phyloP scores from a whole-genome alignment of 2,329 filamentous ascomycete species.

The Biscogniauxia mediterranea region DNA sequence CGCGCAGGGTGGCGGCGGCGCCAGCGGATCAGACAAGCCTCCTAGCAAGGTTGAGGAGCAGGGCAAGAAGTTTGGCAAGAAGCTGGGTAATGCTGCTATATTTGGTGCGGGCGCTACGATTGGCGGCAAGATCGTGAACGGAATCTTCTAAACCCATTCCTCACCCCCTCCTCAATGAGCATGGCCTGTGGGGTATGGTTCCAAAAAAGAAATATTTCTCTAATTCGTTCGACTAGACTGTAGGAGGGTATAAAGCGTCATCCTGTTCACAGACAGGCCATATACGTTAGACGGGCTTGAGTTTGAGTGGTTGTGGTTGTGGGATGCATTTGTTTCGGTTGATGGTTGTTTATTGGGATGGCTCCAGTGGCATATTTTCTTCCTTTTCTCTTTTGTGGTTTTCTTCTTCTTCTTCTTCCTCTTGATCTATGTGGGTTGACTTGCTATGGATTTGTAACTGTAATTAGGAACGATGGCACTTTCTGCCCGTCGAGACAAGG shows the following conservation, averaged over 20 bases:
- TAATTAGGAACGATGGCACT: neutral
- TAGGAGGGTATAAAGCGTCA: neutral
- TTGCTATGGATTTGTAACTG: neutral
- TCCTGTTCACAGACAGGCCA: neutral
- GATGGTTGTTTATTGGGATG: neutral
- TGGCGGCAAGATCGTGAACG: slow-evolving; percentile 85
- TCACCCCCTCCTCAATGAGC: neutral
- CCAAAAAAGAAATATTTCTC: neutral
- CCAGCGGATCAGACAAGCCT: slow-evolving; percentile 29
- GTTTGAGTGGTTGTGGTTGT: neutral
- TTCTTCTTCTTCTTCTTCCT: neutral
- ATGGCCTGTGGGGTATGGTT: neutral
- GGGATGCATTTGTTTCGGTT: neutral
- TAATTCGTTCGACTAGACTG: neutral
- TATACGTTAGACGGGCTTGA: neutral
- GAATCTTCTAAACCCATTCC: slow-evolving; percentile 67
- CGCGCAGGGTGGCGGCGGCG: slow-evolving; percentile 52
- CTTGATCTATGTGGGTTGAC: neutral
- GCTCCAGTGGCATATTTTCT: neutral
- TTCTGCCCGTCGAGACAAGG: neutral
- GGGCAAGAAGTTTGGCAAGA: slow-evolving; percentile 96
- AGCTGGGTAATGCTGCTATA: slow-evolving; percentile 79
- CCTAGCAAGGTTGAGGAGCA: slow-evolving; percentile 67
- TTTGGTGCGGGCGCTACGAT: slow-evolving; percentile 92
- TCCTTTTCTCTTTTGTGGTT: neutral